phyloP scores from a whole-genome alignment of 2,329 filamentous ascomycete genomes.

The Colletotrichum higginsianum region DNA sequence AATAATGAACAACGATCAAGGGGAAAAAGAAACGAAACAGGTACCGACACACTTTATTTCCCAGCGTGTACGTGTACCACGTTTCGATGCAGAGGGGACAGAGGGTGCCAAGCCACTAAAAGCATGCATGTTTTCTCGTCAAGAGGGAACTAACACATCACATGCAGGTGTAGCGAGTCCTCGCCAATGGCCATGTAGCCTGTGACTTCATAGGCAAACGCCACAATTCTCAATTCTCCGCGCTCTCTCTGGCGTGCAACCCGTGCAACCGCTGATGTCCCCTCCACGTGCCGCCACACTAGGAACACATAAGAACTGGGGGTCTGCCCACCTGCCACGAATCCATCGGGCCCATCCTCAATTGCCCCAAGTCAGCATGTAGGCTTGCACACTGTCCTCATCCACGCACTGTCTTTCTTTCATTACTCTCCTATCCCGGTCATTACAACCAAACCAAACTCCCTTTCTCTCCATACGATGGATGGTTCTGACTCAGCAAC shows the following conservation, averaged over 20 bases:
- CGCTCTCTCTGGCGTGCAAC: conserved; percentile 1
- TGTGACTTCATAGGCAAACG: conserved; percentile 31
- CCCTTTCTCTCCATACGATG: neutral
- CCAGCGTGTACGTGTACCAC: neutral
- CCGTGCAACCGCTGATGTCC: conserved; percentile 15
- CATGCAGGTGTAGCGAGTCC: neutral
- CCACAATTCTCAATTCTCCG: conserved; percentile 22
- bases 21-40: neutral
- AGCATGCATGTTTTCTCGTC: neutral
- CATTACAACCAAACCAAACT: no score
- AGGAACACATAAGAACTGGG: conserved; percentile 15
- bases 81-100: neutral
- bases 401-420: neutral
- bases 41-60: neutral
- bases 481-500: neutral
- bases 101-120: conserved; percentile 20
- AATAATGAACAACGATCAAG: no score
- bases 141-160: neutral
- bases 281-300: conserved; percentile 2
- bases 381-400: neutral
- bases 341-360: neutral
- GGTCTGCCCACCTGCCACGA: neutral
- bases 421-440: accelerated
- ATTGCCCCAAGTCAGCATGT: neutral
- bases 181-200: conserved; percentile 13